These are phyloP conservation scores for Rhododendron henanense DNA, from an alignment of 148 eudicot genomes.

Conservation along the genomic window DNA sequence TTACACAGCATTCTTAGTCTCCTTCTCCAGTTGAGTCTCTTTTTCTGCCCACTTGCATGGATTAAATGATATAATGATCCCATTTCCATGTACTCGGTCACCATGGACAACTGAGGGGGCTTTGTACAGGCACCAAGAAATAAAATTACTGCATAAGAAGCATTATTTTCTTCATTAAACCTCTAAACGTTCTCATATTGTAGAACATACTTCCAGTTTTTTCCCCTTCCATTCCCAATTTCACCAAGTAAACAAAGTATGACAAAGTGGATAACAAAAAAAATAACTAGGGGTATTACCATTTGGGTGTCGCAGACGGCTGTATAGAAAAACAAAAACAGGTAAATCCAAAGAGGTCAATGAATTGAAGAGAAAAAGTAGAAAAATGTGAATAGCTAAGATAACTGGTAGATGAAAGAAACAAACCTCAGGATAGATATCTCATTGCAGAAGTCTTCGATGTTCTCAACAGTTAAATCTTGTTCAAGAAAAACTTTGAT, in stretches of 20 bases:
- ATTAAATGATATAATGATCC: slow-evolving; percentile 90
- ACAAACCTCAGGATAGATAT: slow-evolving; percentile 79
- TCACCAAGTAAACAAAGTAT: not conserved
- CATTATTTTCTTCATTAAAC: not conserved
- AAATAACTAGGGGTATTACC: slow-evolving; percentile 39
- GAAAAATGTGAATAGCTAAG: not conserved
- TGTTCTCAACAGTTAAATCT: slow-evolving; percentile 82
- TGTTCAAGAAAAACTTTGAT: slow-evolving; percentile 94
- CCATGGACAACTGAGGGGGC: slow-evolving; percentile 89
- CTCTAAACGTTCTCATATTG: not conserved
- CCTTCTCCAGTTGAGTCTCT: slow-evolving; percentile 78
- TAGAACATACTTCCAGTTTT: not conserved
- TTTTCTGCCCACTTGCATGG: slow-evolving; percentile 90
- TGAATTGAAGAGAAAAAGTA: slow-evolving; percentile 24
- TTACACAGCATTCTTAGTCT: slow-evolving; percentile 90
- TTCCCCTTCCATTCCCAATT: not conserved
- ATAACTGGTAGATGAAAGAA: not conserved
- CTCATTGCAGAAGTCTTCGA: slow-evolving; percentile 97
- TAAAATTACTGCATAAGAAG: slow-evolving; percentile 65
- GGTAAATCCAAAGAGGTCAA: not conserved
- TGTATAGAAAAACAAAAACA: slow-evolving; percentile 24
- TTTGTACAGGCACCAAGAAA: slow-evolving; percentile 95
- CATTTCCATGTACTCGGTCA: slow-evolving; percentile 99
- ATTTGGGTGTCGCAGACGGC: slow-evolving; percentile 98
- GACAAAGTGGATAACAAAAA: too few species aligned